A percentile compares a stretch with the other conserved stretches of the same genome.
Conservation (phyloP, 108 stramenopile species). For the Nitzschia sp. region DNA sequence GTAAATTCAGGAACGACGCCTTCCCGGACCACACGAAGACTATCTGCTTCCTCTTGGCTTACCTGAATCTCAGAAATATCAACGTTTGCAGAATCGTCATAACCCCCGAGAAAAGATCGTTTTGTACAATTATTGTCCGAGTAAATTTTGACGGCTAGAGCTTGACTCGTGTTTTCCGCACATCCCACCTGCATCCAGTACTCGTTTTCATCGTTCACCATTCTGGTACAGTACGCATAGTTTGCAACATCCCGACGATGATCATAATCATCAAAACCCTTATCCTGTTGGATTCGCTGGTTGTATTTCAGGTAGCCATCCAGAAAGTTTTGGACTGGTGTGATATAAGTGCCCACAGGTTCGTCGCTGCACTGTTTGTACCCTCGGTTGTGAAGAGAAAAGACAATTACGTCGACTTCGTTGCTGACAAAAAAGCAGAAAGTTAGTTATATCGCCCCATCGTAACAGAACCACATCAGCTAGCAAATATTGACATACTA, state of each 20-base stretch:
- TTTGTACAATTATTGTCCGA: constrained; percentile 65
- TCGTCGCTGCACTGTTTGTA: constrained; percentile 75
- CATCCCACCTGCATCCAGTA: constrained; percentile 62
- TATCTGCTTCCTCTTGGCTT: background rate
- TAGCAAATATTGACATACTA: constrained; percentile 43
- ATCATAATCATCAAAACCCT: constrained; percentile 60
- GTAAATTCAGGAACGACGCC: background rate
- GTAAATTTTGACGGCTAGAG: constrained; percentile 76
- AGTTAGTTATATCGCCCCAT: too few relatives aligned
- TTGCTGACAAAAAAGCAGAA: constrained; percentile 38
- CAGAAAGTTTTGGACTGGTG: constrained; percentile 66
- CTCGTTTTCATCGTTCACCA: constrained; percentile 38
- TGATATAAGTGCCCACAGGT: constrained; percentile 71
- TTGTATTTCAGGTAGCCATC: constrained; percentile 68
- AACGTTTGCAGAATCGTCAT: constrained; percentile 68
- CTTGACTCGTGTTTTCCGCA: constrained; percentile 37
- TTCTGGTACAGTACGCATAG: constrained; percentile 59
- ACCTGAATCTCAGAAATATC: constrained; percentile 58
- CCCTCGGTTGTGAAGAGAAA: constrained; percentile 61
- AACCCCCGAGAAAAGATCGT: constrained; percentile 38
- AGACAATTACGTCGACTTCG: constrained; percentile 69
- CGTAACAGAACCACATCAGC: background rate
- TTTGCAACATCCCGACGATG: constrained; percentile 57
- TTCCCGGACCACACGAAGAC: background rate
- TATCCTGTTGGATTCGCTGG: constrained; percentile 50